Base-by-base conservation (phyloP, 257 asterid species). In the Primulina tabacum region DNA sequence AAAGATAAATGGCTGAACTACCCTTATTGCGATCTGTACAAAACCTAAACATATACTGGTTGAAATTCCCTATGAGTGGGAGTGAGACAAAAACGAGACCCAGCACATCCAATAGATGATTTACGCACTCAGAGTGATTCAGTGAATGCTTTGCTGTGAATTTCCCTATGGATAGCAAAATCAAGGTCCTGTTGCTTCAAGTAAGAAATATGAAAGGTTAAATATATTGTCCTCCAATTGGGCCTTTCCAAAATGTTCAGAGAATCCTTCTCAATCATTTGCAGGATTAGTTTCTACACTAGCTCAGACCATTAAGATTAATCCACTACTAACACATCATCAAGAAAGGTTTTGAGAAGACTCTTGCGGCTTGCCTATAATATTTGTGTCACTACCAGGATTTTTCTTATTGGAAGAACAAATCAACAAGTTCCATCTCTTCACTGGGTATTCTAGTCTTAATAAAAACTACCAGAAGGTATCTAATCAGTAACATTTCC, bases 211-310 rank as follows among this genome's bases (percentile, higher is more conserved):
- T 24, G 26, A 24, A 24, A 24, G 26, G 26, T 24, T 18, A 24
- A 16, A 24, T n/a, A n/a, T 56, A 53, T 16, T 20, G 26, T n/a
- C 64, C 11, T 53, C 57, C 17, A 21, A 21, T 17, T 60, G 43
- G 2, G 11, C 11, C 8, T 29, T 7, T 26, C 16, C 29, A 24
- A 24, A 24, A 24, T 60, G 69, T 33, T 21, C 33, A 65, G 29
- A 67, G 73, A 61, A 60, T 26, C 21, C 63, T 62, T 62, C 66
- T 64, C 64, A 62, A 24, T 60, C 35, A 68, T 68, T 40, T 35
- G 67, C 47, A 35, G 30, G 38, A 16, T 43, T 8, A 4, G n/a
- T 29, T 52, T 4, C 30, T 26, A 28, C 17, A 40, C 43, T 12
- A 61, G n/a, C 40, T 60, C 29, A 61, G 32, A 40, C 34, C 68